phyloP scores from a whole-genome alignment of 768 basidiomycete species.

The Boletus patriciae region DNA sequence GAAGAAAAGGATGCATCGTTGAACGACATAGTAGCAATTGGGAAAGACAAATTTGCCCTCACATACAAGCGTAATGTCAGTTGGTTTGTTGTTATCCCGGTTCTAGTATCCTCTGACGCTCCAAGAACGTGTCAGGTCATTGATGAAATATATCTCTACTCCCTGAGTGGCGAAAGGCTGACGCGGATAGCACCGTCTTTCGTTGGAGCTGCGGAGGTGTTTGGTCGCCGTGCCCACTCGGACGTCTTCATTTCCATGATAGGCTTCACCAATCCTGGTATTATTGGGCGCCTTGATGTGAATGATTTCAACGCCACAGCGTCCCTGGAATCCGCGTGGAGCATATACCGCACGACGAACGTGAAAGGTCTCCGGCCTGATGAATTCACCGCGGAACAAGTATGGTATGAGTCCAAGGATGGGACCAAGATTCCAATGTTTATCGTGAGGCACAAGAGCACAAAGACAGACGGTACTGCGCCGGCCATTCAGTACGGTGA shows the following conservation, averaged over 20 bases:
- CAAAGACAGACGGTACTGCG: conserved; percentile 69
- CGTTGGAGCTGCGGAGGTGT: conserved; percentile 62
- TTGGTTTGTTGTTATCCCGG: conserved; percentile 1
- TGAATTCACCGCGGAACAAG: conserved; percentile 72
- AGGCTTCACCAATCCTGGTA: conserved; percentile 73
- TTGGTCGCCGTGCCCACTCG: conserved; percentile 49
- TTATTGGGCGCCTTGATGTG: conserved; percentile 65
- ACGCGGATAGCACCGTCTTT: conserved; percentile 61
- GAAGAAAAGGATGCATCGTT: conserved; percentile 66
- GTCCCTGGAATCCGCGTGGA: conserved; percentile 53
- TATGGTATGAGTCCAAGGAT: conserved; percentile 80
- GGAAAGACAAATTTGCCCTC: conserved; percentile 56
- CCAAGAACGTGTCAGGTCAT: conserved; percentile 49
- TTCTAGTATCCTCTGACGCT: conserved; percentile 3
- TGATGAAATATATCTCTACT: conserved; percentile 76
- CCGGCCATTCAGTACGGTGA: conserved; percentile 76
- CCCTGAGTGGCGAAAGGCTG: conserved; percentile 51
- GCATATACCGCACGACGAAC: conserved; percentile 54
- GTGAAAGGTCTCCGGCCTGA: conserved; percentile 61
- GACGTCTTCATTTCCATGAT: conserved; percentile 65
- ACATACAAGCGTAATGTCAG: conserved; percentile 73
- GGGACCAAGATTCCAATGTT: conserved; percentile 86
- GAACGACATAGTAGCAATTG: conserved; percentile 47
- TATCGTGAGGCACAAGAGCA: conserved; percentile 71
- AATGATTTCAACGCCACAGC: conserved; percentile 19